phyloP scores from a whole-genome alignment of 2,329 filamentous ascomycete genomes.

The Cladosporium sphaerospermum region DNA sequence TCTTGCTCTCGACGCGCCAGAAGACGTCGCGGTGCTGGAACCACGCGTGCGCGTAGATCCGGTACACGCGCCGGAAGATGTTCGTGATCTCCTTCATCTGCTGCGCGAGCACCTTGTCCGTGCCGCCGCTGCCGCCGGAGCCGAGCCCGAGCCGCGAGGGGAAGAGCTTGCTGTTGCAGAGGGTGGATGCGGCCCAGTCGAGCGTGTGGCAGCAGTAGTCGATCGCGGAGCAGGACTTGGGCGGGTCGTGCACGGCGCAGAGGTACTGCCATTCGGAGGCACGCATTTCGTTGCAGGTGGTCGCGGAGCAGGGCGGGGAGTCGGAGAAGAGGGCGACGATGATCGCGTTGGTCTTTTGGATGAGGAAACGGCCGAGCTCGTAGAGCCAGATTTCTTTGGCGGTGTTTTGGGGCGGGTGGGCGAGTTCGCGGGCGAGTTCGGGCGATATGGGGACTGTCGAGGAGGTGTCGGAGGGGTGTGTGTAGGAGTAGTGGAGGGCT shows the following conservation, averaged over 20 bases:
- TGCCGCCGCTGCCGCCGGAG: conserved; percentile 24
- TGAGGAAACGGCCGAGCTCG: conserved; percentile 93
- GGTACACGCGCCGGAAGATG: conserved; percentile 87
- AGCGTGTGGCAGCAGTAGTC: conserved; percentile 99
- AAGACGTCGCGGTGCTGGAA: conserved; percentile 95
- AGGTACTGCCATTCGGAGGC: conserved; percentile 99
- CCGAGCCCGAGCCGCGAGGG: conserved; percentile 70
- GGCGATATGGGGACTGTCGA: conserved; percentile 70
- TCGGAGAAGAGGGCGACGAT: conserved; percentile 92
- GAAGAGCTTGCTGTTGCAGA: conserved; percentile 93
- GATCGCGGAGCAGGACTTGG: conserved; percentile 95
- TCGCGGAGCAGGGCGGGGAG: conserved; percentile 76
- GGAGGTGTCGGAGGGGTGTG: conserved; percentile 64
- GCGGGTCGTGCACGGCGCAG: conserved; percentile 93
- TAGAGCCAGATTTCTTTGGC: conserved; percentile 93
- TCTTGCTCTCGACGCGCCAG: conserved; percentile 84
- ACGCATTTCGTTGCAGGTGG: conserved; percentile 95
- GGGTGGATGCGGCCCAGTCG: conserved; percentile 92
- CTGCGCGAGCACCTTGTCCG: conserved; percentile 35
- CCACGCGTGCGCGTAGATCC: conserved; percentile 98
- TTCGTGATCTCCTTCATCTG: conserved; percentile 84
- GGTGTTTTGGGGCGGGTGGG: conserved; percentile 71
- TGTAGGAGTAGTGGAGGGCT: conserved; percentile 79
- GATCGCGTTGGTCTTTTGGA: conserved; percentile 86
- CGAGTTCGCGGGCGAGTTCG: conserved; percentile 67